A percentile compares a stretch with the other conserved stretches of the same genome.
Conservation (phyloP, 108 stramenopile species). For the Schizochytrium sp. region DNA sequence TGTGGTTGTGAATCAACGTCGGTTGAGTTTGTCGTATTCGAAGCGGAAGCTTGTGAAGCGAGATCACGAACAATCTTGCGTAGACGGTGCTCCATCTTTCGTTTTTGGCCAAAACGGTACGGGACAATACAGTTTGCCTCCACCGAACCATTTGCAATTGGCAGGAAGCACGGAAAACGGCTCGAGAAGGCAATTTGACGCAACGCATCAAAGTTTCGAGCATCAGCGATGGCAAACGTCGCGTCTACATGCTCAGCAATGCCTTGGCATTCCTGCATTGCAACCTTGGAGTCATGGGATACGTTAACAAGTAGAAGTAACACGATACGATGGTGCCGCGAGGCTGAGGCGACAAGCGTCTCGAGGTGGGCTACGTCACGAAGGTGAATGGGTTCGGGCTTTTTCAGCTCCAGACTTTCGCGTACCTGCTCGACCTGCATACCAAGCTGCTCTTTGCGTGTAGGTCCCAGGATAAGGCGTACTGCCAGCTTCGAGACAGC, state of each 20-base stretch:
- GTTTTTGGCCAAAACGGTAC: neutral
- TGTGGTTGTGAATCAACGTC: no score
- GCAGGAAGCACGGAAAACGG: neutral
- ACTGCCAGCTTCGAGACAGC: neutral
- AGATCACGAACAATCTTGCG: neutral
- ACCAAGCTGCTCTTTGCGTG: neutral
- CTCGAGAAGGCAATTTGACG: neutral
- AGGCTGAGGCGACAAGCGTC: neutral
- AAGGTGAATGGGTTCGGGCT: neutral
- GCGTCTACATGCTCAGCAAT: neutral
- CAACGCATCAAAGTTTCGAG: neutral
- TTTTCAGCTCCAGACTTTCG: neutral
- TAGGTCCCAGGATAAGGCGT: neutral
- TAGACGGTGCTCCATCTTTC: neutral
- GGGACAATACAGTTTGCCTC: neutral
- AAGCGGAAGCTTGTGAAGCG: no score
- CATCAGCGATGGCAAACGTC: conserved; percentile 23
- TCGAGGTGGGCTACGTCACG: neutral
- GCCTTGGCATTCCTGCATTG: neutral
- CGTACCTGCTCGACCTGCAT: neutral
- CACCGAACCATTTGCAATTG: neutral
- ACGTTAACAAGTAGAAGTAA: neutral
- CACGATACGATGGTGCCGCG: neutral
- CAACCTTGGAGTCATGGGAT: conserved; percentile 1
- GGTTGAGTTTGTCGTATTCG: no score